Conservation (phyloP, 2,329 filamentous ascomycete species). For the Penicillium polonicum region DNA sequence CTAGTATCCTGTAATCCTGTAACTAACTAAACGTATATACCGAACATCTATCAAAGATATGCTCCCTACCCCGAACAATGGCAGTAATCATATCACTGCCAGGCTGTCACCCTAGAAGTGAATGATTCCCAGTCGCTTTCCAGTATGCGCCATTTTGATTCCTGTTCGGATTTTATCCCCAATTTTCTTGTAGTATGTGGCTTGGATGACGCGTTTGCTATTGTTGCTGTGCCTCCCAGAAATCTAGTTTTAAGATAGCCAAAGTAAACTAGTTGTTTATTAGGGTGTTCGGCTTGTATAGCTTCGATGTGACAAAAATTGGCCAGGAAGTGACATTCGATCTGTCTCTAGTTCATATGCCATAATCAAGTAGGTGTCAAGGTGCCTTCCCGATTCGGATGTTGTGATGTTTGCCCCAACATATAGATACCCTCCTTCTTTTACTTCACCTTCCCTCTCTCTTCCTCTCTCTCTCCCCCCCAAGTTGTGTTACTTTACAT, state of each 20-base stretch:
- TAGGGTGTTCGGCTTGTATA: not conserved
- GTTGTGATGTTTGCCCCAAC: not conserved
- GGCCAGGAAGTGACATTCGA: not conserved
- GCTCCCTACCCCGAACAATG: not conserved
- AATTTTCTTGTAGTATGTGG: not conserved
- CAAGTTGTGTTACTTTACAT: not conserved
- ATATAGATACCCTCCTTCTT: not conserved
- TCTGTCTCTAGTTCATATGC: not conserved
- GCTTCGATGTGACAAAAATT: not conserved
- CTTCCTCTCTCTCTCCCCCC: not conserved
- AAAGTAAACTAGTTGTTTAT: not conserved
- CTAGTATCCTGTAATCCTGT: not conserved
- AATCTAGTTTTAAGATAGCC: not conserved
- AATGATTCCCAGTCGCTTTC: too few species aligned
- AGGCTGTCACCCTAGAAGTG: not conserved
- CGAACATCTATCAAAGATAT: not conserved
- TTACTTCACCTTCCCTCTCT: not conserved
- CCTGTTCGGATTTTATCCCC: not conserved
- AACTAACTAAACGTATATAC: not conserved
- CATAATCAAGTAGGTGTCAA: not conserved
- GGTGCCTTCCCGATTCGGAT: not conserved
- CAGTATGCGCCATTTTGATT: not conserved
- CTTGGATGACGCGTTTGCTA: not conserved
- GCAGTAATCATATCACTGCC: not conserved
- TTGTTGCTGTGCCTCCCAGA: not conserved